Conservation (phyloP, 169 alveolate species). For the Blepharisma undulans region DNA sequence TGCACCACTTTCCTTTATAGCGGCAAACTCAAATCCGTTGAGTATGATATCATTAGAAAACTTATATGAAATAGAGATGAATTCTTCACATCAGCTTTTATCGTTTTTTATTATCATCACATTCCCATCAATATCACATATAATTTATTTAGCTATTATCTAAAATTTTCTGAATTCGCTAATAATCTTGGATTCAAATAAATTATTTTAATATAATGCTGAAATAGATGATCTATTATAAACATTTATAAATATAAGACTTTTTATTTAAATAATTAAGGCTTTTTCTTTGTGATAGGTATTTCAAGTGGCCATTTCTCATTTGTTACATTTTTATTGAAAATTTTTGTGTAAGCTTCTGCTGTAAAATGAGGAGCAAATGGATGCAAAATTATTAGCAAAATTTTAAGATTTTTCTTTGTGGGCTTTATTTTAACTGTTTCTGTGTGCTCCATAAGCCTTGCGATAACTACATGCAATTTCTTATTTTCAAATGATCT, state of each 20-base stretch:
- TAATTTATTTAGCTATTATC: not conserved
- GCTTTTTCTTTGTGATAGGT: not conserved
- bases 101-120: not conserved
- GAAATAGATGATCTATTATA: too few species aligned
- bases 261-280: not conserved
- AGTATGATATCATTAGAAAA: not conserved
- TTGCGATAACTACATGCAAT: constrained; percentile 75
- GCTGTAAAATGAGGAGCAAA: constrained; percentile 26
- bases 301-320: not conserved
- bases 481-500: constrained; percentile 59
- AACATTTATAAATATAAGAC: too few species aligned
- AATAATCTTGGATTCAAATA: too few species aligned
- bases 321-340: not conserved
- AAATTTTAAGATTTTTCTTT: not conserved
- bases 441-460: constrained; percentile 53
- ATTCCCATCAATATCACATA: not conserved
- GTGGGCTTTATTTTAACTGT: not conserved
- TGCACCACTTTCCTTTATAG: not conserved
- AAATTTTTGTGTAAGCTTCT: not conserved
- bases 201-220: too few species aligned
- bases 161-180: not conserved
- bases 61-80: not conserved
- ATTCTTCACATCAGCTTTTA: not conserved
- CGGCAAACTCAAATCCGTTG: not conserved
- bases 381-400: not conserved